A percentile compares a stretch with the other conserved stretches of the same genome.
phyloP scores from a whole-genome alignment of 441 rosid genomes.

The Iberis amara region DNA sequence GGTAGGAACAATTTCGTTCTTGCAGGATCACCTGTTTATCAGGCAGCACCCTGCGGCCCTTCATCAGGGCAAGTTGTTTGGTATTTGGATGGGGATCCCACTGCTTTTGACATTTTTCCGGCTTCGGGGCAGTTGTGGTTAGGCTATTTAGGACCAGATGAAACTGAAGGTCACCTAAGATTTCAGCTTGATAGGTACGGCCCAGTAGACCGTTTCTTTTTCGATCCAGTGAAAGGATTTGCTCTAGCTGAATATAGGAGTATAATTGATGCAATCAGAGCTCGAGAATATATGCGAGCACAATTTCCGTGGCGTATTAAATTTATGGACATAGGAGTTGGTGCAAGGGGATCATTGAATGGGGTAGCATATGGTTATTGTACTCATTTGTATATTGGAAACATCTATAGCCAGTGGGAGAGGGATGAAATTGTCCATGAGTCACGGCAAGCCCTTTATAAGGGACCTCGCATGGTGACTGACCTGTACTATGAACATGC shows the following conservation, averaged over 20 bases:
- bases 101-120: conserved; percentile 68
- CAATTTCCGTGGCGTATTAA: conserved; percentile 79
- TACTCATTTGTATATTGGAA: conserved; percentile 71
- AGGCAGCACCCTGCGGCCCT: conserved; percentile 40
- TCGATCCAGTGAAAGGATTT: conserved; percentile 69
- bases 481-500: conserved; percentile 80
- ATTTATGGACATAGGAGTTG: conserved; percentile 83
- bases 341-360: conserved; percentile 66
- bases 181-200: conserved; percentile 86
- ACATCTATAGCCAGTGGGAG: conserved; percentile 74
- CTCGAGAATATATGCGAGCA: conserved; percentile 71
- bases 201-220: conserved; percentile 69
- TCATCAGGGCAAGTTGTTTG: conserved; percentile 46
- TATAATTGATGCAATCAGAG: conserved; percentile 77
- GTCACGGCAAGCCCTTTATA: conserved; percentile 69
- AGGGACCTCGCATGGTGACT: conserved; percentile 69
- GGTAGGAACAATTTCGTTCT: conserved; percentile 44
- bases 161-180: conserved; percentile 70
- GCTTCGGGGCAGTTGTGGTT: conserved; percentile 85
- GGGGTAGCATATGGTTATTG: conserved; percentile 80
- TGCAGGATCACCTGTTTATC: conserved; percentile 61
- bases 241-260: conserved; percentile 83
- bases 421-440: conserved; percentile 84
- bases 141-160: conserved; percentile 71
- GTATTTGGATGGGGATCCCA: conserved; percentile 77